Base-by-base conservation (phyloP, 169 alveolate genomes). In the Cryptosporidium parvum region DNA sequence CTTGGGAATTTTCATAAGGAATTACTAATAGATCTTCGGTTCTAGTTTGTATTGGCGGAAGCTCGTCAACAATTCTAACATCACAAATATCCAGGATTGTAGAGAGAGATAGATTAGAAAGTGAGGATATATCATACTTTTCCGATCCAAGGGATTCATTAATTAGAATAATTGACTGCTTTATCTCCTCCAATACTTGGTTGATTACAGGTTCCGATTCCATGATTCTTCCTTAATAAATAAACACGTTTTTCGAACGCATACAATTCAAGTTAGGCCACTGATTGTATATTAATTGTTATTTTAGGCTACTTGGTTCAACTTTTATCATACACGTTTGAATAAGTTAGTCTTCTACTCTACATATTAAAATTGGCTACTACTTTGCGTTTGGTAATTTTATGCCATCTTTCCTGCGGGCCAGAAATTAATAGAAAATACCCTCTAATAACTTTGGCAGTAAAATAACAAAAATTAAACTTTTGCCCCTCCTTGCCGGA, bases 121-220 rank as follows among this genome's bases (percentile, higher is more conserved):
- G 26, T 35, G 86, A 56, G 21, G 89, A 80, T 21, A 61, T 80
- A 14, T 80, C 89, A 33, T 65, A 21, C 68, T 80, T 80, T 12
- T 80, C 89, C n/a, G 51, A 29, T 18, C 75, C 75, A 26, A 80
- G 68, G 37, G 89, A 62, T 18, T 80, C 89, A 23, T 59, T 62
- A 42, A 80, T 80, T 37, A 80, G 3, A 62, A 48, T 23, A 8
- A 80, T 80, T 31, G 89, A 80, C 31, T 80, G 89, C 26, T n/a
- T 80, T 59, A 80, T 62, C 23, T 80, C 89, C 9, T 80, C 89
- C 14, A 80, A 12, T 0, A 80, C 89, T 42, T 80, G 89, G 70
- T 42, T 29, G 3, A 80, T 65, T 61, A 80, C 45, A 26, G 29
- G 45, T 80, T 80, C 80, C 14, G 75, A 62, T 14, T 44, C 89